Conservation (phyloP, 805 yeast species). For the Ogataea zsoltii region DNA sequence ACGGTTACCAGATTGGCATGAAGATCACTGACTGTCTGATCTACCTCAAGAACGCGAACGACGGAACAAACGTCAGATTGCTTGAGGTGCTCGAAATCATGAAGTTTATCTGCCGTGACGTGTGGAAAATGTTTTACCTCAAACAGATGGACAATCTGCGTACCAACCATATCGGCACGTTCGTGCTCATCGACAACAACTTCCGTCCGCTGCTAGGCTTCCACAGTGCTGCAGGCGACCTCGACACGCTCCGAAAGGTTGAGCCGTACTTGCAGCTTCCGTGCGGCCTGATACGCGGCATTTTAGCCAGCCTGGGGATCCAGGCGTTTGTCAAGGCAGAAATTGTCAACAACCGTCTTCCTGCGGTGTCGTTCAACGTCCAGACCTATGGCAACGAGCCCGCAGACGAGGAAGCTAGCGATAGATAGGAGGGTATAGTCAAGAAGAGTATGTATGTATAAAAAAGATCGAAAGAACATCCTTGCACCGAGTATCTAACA, state of each 20-base stretch:
- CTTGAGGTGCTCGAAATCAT: slow-evolving; percentile 75
- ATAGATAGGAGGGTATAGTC: too few species aligned
- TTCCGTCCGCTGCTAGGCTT: slow-evolving; percentile 57
- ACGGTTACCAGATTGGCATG: slow-evolving; percentile 58
- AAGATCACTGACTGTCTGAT: slow-evolving; percentile 30
- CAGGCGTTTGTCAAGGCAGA: slow-evolving; percentile 68
- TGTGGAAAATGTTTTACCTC: slow-evolving; percentile 77
- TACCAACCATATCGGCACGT: slow-evolving; percentile 88
- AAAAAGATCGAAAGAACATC: neutral
- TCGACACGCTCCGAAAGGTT: slow-evolving; percentile 46
- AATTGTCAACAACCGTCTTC: slow-evolving; percentile 47
- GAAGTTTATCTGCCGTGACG: slow-evolving; percentile 90
- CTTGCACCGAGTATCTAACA: neutral
- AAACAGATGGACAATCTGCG: slow-evolving; percentile 91
- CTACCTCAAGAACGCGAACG: slow-evolving; percentile 25
- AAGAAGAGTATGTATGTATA: too few species aligned
- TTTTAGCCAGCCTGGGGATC: slow-evolving; percentile 66
- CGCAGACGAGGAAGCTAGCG: neutral
- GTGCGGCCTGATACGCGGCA: slow-evolving; percentile 74
- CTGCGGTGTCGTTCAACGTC: slow-evolving; percentile 72
- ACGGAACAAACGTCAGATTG: slow-evolving; percentile 34
- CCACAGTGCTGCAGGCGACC: slow-evolving; percentile 43
- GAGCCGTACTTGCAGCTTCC: slow-evolving; percentile 66
- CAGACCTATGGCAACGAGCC: slow-evolving; percentile 42
- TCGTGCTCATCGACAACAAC: slow-evolving; percentile 70